Evolutionary conservation across 768 basidiomycete genomes (phyloP).

Genomic region (Serendipita sp.): DNA sequence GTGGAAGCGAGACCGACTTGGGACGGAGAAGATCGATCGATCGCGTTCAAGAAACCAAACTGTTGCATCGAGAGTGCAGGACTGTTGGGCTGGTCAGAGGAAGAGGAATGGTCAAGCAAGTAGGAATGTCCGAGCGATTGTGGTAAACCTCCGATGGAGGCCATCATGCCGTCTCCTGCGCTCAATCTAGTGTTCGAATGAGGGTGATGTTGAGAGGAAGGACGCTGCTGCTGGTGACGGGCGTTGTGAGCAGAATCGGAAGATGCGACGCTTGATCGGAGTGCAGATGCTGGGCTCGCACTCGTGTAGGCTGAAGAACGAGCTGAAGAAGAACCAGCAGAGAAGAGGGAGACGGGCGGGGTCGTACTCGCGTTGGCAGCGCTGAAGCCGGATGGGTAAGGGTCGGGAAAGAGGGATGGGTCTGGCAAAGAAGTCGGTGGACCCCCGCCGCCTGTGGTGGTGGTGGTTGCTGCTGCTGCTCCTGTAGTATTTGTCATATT

Average conservation of each 20-base stretch:
- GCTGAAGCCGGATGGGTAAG: slow-evolving; percentile 42
- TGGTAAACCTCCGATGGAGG: slow-evolving; percentile 13
- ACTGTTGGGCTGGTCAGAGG: not conserved
- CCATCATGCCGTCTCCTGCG: slow-evolving; percentile 24
- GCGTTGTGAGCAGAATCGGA: slow-evolving; percentile 37
- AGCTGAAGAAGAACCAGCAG: slow-evolving; percentile 55
- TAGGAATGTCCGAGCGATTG: slow-evolving; percentile 1
- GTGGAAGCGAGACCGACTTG: slow-evolving; percentile 39
- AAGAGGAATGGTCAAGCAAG: slow-evolving; percentile 4
- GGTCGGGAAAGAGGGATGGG: slow-evolving; percentile 54
- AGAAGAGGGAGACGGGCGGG: slow-evolving; percentile 43
- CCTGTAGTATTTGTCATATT: not conserved
- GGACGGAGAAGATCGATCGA: not conserved
- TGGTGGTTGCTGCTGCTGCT: not conserved
- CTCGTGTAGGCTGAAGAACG: slow-evolving; percentile 67
- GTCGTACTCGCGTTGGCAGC: slow-evolving; percentile 22
- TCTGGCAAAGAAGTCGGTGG: slow-evolving; percentile 32
- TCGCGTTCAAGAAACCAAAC: not conserved
- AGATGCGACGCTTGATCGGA: slow-evolving; percentile 27
- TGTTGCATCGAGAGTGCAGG: not conserved
- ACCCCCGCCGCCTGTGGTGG: not conserved
- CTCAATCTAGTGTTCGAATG: slow-evolving; percentile 21
- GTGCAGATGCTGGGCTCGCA: slow-evolving; percentile 25
- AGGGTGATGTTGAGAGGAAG: slow-evolving; percentile 31
- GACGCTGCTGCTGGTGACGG: slow-evolving; percentile 32